These are phyloP conservation scores for Candida sp. DNA, from an alignment of 1,139 yeast genomes.

Conservation along the genomic window DNA sequence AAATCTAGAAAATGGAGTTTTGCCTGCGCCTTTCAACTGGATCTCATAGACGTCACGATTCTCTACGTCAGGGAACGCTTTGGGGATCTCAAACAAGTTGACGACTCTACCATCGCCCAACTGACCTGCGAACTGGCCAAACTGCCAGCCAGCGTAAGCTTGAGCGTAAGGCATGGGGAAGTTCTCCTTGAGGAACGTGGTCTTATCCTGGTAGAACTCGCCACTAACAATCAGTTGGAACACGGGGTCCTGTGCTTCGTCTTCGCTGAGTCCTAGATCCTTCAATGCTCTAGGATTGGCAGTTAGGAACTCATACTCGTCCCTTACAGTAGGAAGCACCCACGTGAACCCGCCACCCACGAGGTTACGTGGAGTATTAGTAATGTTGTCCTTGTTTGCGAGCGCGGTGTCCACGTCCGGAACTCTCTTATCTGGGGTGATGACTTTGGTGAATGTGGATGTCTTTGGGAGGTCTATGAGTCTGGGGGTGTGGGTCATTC, in stretches of 20 bases:
- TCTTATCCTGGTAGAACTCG: constrained; percentile 35
- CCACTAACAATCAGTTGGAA: constrained; percentile 70
- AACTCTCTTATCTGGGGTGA: constrained; percentile 65
- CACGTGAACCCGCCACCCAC: constrained; percentile 72
- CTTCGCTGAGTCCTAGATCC: constrained; percentile 59
- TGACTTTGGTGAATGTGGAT: constrained; percentile 50
- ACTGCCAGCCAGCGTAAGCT: constrained; percentile 96
- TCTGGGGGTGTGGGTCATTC: constrained; percentile 15
- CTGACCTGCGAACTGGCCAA: constrained; percentile 97
- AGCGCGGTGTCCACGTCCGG: constrained; percentile 57
- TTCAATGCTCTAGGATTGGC: constrained; percentile 64
- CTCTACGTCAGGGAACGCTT: constrained; percentile 24
- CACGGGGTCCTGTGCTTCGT: constrained; percentile 34
- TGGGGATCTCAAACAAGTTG: constrained; percentile 72
- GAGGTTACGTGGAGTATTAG: constrained; percentile 61
- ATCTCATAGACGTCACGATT: constrained; percentile 56
- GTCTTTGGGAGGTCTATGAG: constrained; percentile 41
- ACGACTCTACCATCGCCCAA: constrained; percentile 95
- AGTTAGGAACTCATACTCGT: constrained; percentile 56
- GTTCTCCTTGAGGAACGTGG: constrained; percentile 32
- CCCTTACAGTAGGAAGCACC: constrained; percentile 66
- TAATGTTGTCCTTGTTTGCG: constrained; percentile 34
- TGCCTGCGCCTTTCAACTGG: constrained; percentile 91
- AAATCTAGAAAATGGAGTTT: constrained; percentile 90
- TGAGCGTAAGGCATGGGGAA: constrained; percentile 84